Base-by-base conservation (phyloP, 805 yeast species). In the Torulaspora gathmanii region DNA sequence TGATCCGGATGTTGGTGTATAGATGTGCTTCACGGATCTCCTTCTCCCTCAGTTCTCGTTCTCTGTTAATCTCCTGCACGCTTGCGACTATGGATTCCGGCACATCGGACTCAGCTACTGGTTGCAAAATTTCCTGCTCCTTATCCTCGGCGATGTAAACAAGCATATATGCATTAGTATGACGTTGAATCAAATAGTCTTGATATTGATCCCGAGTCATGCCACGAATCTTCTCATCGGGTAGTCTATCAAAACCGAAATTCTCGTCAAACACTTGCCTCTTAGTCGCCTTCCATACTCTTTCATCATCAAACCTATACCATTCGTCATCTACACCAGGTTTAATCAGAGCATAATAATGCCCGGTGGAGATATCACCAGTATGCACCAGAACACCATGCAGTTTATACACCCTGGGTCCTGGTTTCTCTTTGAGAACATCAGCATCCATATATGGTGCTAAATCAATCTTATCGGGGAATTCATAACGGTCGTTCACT, bases 331-430 rank as follows among this genome's bases (percentile, higher is more conserved):
- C 71, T 2, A 74, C 69, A 20, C 75, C 75, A 1, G 98, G 98
- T 63, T 82, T 89, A 42, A 93, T 81, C 80, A 93, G 76, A 0
- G 99, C 93, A 60, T 93, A 93, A 65, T 93, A 93, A 62, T 93
- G 99, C 16, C 99, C 99, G 36, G 90, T 86, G 9, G 95, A 86
- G 40, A 93, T 83, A 59, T 91, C 96, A 48, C 99, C 99, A 33
- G 89, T 83, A 64, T 93, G 99, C 10, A 93, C 97, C 46, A 93
- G 71, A 2, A 93, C 99, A 9, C 98, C 96, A 64, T 91, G 96
- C 20, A 93, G 69, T 42, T 79, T 81, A 64, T 93, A 93, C 28
- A 73, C 80, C 82, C 90, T 85, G 49, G 85, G 75, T 49, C 82
- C 82, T 13, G 59, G 46, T 23, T 37, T 44, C 5, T 59, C 63